Percentiles rank a stretch among this genome's conserved stretches.
Evolutionary conservation across 2,329 filamentous ascomycete species (phyloP).

Genomic region (Rhinocladiella similis): DNA sequence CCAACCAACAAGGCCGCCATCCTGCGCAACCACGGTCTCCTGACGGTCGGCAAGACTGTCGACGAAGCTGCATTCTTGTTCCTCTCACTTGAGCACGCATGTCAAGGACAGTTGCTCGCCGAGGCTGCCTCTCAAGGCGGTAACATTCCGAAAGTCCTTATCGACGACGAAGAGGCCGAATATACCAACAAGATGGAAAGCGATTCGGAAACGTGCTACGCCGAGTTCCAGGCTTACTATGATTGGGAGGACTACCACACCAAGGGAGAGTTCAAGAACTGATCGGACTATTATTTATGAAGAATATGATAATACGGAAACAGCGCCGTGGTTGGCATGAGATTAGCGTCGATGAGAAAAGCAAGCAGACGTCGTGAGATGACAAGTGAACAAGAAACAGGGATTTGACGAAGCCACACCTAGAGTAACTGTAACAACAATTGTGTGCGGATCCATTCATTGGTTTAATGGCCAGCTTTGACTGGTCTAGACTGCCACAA

Average conservation of each 20-base stretch:
- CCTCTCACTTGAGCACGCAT: conserved; percentile 67
- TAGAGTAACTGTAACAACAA: neutral
- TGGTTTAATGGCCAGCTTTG: neutral
- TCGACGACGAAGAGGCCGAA: conserved; percentile 46
- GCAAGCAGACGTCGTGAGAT: neutral
- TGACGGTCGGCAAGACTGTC: conserved; percentile 70
- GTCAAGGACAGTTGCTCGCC: conserved; percentile 65
- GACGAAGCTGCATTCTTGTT: conserved; percentile 74
- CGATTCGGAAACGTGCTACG: conserved; percentile 30
- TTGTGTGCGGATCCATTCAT: conserved; percentile 11
- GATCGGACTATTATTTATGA: neutral
- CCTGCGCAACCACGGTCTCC: conserved; percentile 69
- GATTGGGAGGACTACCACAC: conserved; percentile 32
- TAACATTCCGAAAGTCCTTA: conserved; percentile 52
- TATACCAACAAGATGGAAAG: conserved; percentile 32
- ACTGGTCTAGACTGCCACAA: too few relatives aligned
- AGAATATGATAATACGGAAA: too few relatives aligned
- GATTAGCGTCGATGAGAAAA: neutral
- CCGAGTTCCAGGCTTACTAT: conserved; percentile 33
- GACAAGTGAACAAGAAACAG: neutral
- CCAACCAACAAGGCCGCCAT: conserved; percentile 60
- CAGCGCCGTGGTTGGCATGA: too few relatives aligned
- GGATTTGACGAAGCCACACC: neutral
- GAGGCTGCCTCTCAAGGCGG: conserved; percentile 60
- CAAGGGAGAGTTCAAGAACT: conserved; percentile 32